These are phyloP conservation scores for Sporothrix luriei DNA, from an alignment of 2,329 filamentous ascomycete species.

Conservation along the genomic window DNA sequence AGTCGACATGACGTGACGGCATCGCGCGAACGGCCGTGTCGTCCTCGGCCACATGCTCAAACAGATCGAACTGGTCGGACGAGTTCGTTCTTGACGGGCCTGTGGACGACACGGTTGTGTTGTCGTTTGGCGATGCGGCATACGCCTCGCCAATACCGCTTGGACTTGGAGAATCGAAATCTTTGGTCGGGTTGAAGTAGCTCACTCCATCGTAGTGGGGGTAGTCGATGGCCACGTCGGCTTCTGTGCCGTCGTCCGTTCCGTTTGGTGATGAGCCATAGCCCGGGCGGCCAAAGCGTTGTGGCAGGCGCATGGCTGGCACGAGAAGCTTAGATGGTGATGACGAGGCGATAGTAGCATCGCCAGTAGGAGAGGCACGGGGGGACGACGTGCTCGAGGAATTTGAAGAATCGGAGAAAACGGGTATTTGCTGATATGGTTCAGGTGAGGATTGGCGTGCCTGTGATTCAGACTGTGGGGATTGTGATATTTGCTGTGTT, in stretches of 20 bases:
- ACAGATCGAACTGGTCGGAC: conserved; percentile 52
- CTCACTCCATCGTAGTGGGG: conserved; percentile 52
- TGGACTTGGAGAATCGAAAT: conserved; percentile 56
- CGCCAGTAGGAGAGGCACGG: conserved; percentile 54
- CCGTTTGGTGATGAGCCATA: conserved; percentile 46
- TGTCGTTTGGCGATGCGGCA: conserved; percentile 57
- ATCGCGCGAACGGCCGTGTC: conserved; percentile 74
- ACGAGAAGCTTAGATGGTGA: conserved; percentile 59
- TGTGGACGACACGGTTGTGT: conserved; percentile 57
- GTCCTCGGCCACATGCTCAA: conserved; percentile 67
- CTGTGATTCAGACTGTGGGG: neutral
- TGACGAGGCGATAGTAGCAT: conserved; percentile 59
- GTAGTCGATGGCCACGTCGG: conserved; percentile 32
- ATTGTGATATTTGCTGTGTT: neutral
- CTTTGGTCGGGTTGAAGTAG: conserved; percentile 50
- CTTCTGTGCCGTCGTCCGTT: conserved; percentile 33
- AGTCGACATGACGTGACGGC: conserved; percentile 90
- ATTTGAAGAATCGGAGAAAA: conserved; percentile 51
- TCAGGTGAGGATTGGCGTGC: conserved; percentile 1
- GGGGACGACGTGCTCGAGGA: conserved; percentile 63
- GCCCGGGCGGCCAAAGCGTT: conserved; percentile 53
- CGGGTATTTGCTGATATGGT: conserved; percentile 41
- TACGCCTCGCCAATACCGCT: conserved; percentile 49
- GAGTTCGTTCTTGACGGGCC: conserved; percentile 60
- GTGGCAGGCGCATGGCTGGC: conserved; percentile 64